Evolutionary conservation across 1,139 yeast genomes (phyloP), one percentile per base, ranked within the genome.

Genomic region (Nadsonia commutata): DNA sequence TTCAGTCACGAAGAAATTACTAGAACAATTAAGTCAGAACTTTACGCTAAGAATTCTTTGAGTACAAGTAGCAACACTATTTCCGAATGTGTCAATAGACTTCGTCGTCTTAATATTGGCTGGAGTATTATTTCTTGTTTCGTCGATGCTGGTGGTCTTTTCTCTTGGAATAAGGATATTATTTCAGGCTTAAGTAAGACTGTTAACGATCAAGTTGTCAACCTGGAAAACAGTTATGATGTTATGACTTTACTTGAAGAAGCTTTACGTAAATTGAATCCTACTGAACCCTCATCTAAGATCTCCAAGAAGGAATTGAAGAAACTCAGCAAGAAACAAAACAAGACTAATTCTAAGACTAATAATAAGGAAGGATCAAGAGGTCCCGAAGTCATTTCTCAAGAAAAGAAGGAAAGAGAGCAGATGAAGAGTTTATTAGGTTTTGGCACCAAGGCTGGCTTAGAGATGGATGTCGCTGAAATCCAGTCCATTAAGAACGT

Each of bases 71-170:
- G 45, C 20, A 23, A 45, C 13, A 42, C 43, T 11, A 48, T 53
- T 57, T 71, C 71, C 46, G 60, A 62, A 37, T 65, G 78, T 45
- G 65, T 69, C 17, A 57, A 59, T 31, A 62, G 69, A 38, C 63
- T 70, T 45, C 55, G 68, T 27, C 56, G 55, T 36, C 53, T 70
- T 41, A 70, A 71, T 47, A 69, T 68, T 49, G 80, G 82, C 20
- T 78, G 78, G 72, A 71, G 68, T 45, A 60, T 81, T 20, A 63
- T 80, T 43, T 74, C 79, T 43, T 68, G 78, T 31, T 68, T 81
- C 40, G 70, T 82, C 45, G 93, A 81, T 57, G 77, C 82, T 5
- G 81, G 80, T 44, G 93, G 93, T 0, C 62, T 81, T 40, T 74
- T 80, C 54, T 72, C 78, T 36, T 78, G 82, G 75, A 70, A 71